Evolutionary conservation across 345 rosid genomes (phyloP), one percentile per base, ranked within the genome.

Genomic region (Microcos paniculata): DNA sequence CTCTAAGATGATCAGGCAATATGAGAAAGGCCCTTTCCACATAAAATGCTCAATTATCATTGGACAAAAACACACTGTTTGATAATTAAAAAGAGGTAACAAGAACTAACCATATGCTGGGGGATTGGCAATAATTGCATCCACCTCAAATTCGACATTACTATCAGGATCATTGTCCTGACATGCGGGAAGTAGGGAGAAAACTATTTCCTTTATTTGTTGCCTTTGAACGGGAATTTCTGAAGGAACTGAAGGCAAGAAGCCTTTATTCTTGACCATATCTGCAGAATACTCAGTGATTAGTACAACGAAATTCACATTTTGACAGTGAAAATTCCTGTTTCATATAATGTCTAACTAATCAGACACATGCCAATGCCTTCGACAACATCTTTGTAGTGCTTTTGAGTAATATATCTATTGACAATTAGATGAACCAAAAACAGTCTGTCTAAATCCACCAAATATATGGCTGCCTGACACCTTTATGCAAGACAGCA

Each of bases 201-300:
- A 66, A 63, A 96, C 91, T 28, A 96, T 89, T 28, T 92, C 96
- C 80, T 88, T 96, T 45, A 94, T 82, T 82, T 96, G 99, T 79
- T 84, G 92, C 75, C 99, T 87, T 80, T 94, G 99, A 74, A 88
- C 48, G 14, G 98, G 93, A 79, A 96, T 94, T 83, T 94, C 98
- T 3, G 98, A 96, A 75, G 99, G 99, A 59, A 91, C 94, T 26
- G 99, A 91, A 26, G 99, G 99, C 87, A 96, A 82, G 85, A 96
- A 96, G n/a, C 98, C 99, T 82, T 96, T 92, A 82, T 94, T 96
- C 83, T 96, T 96, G 40, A 96, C 99, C 99, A 96, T 96, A 84
- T 96, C 99, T 94, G 97, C 76, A 66, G 79, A 84, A 70, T 51
- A 66, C 81, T 38, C 24, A 14, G 48, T n/a, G 42, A 23, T 56